Percentiles rank a stretch among this genome's conserved stretches.
Evolutionary conservation across 2,329 filamentous ascomycete species (phyloP).

Genomic region (Ceratocystis albifundus): DNA sequence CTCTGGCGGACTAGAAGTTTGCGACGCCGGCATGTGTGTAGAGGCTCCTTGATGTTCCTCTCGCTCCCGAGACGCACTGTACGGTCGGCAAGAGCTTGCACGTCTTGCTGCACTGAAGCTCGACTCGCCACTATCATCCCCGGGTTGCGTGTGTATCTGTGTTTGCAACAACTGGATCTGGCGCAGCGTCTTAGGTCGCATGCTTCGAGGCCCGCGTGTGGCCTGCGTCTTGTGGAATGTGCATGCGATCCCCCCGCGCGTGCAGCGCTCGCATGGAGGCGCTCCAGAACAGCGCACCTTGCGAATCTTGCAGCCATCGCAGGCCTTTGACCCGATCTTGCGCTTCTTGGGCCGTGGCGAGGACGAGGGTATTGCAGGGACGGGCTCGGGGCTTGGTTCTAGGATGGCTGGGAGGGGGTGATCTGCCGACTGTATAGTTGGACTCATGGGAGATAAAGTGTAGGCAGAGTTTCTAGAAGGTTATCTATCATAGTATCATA

Average conservation of each 20-base stretch:
- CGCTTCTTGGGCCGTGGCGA: slow-evolving; percentile 17
- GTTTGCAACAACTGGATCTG: slow-evolving; percentile 30
- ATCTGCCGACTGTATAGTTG: background rate
- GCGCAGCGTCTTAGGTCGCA: slow-evolving; percentile 37
- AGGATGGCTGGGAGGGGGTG: background rate
- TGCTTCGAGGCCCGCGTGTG: slow-evolving; percentile 36
- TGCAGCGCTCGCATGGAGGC: slow-evolving; percentile 38
- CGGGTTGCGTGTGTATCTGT: background rate
- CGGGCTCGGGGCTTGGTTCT: background rate
- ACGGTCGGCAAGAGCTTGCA: background rate
- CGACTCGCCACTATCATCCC: background rate
- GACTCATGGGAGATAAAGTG: background rate
- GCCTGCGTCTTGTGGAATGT: slow-evolving; percentile 39
- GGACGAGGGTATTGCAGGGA: background rate
- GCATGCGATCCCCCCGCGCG: slow-evolving; percentile 36
- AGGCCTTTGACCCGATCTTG: slow-evolving; percentile 29
- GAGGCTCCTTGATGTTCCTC: background rate
- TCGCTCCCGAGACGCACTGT: background rate
- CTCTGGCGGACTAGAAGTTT: background rate
- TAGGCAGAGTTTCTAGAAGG: background rate
- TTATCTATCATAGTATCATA: no score
- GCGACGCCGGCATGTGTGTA: background rate
- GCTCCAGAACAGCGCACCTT: slow-evolving; percentile 41
- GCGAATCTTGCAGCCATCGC: slow-evolving; percentile 42
- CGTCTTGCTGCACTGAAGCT: no score